phyloP scores from a whole-genome alignment of 345 rosid species.

The Salix brachista region DNA sequence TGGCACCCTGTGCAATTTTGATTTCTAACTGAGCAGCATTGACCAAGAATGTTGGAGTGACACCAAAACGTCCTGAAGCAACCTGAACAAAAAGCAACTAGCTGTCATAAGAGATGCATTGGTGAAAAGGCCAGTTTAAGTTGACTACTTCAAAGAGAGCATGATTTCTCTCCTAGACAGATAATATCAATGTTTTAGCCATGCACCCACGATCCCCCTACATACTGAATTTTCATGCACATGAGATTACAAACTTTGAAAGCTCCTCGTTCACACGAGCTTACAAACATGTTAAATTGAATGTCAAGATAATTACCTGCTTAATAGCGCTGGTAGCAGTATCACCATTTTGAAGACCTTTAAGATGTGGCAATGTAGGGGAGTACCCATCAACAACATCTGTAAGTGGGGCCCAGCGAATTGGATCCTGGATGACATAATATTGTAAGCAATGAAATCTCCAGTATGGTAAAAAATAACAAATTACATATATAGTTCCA shows the following conservation, averaged over 20 bases:
- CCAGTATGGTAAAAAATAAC: background rate
- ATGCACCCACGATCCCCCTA: background rate
- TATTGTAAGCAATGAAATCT: background rate
- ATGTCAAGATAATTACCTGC: conserved; percentile 52
- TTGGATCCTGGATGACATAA: conserved; percentile 63
- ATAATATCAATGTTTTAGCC: background rate
- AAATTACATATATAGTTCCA: background rate
- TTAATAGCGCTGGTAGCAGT: conserved; percentile 99
- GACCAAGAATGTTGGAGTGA: conserved; percentile 93
- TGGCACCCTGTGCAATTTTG: conserved; percentile 99
- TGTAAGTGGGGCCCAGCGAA: conserved; percentile 90
- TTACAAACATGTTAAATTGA: background rate
- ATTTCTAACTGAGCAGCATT: conserved; percentile 94
- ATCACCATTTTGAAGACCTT: conserved; percentile 98
- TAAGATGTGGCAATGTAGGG: conserved; percentile 92
- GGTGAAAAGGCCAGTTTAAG: background rate
- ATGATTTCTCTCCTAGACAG: background rate
- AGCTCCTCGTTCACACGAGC: background rate
- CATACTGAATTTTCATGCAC: background rate
- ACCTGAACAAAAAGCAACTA: conserved; percentile 52
- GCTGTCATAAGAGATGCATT: background rate
- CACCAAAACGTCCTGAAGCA: conserved; percentile 99
- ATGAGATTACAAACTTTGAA: background rate
- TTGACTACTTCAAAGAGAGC: background rate
- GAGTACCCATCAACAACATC: conserved; percentile 99